Base-by-base conservation (phyloP, 2,329 filamentous ascomycete species). In the Mycogone perniciosa region DNA sequence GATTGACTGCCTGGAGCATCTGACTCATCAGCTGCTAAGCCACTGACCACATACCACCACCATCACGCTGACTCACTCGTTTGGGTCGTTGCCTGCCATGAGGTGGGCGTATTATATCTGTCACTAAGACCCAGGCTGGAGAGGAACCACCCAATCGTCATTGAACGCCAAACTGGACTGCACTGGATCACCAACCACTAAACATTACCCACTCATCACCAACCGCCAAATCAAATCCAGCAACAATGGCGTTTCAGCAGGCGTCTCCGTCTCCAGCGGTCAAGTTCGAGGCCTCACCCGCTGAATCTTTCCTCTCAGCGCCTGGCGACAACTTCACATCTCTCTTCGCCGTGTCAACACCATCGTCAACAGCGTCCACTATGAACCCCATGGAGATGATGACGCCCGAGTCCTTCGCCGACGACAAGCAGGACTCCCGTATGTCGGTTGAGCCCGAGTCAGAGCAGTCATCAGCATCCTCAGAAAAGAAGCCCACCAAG, bases 401-500 rank as follows among this genome's bases (percentile, higher is more conserved):
- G 72, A 75, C 74, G 0, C 77, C 77, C 4, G 61, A 70, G 47
- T 72, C 74, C 1, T 64, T 61, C 30, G 54, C 55, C 35, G 69
- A 69, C 10, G 67, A 69, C 11, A 59, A 55, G 44, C 57, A 65
- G 5, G 59, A 60, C 4, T 47, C 52, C 50, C 55, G 47, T 33
- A 46, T 54, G 29, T 51, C 61, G 30, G 57, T 53, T 41, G 54
- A 65, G 31, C 58, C 65, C 37, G 60, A 63, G 52, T 50, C 58
- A 31, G 51, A 53, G 33, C 46, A 58, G 31, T 48, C 56, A 5
- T 54, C 60, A 6, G 50, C 60, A 1, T 52, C 62, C 1, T 53
- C 62, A 0, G 80, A 85, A 43, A 89, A 88, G 77, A 93, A 89
- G 74, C 77, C 80, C 1, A 73, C 79, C 34, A 96, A 96, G 82